phyloP scores from a whole-genome alignment of 345 rosid genomes.

The Acer negundo region DNA sequence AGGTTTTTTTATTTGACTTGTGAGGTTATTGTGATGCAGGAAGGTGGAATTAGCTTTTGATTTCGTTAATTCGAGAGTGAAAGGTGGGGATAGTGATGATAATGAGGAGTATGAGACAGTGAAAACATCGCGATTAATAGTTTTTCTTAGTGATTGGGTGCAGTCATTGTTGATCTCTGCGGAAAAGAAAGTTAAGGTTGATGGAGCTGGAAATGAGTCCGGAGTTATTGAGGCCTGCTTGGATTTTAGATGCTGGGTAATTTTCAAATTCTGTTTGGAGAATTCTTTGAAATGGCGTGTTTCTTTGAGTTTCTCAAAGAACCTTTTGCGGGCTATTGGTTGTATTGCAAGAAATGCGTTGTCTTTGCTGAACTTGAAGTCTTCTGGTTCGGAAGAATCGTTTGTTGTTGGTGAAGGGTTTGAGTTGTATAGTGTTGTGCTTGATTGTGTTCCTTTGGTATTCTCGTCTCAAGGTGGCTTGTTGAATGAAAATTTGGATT shows the following conservation, averaged over 20 bases:
- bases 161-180: conserved; percentile 56
- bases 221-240: conserved; percentile 40
- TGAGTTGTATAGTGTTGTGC: conserved; percentile 45
- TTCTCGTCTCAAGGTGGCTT: conserved; percentile 58
- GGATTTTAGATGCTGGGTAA: conserved; percentile 80
- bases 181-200: conserved; percentile 40
- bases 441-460: conserved; percentile 61
- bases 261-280: conserved; percentile 74
- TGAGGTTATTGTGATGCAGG: conserved; percentile 48
- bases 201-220: conserved; percentile 19
- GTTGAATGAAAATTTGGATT: conserved; percentile 65
- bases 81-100: conserved; percentile 29
- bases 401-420: conserved; percentile 42
- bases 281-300: conserved; percentile 53
- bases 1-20: conserved; percentile 10
- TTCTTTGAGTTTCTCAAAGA: conserved; percentile 53
- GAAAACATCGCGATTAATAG: conserved; percentile 51
- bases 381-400: conserved; percentile 26
- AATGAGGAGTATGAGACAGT: conserved; percentile 63
- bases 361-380: conserved; percentile 31
- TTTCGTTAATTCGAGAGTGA: conserved; percentile 43
- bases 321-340: conserved; percentile 59
- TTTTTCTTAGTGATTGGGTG: conserved; percentile 77
- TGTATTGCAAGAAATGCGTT: conserved; percentile 43
- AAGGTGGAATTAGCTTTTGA: conserved; percentile 65